A percentile compares a stretch with the other conserved stretches of the same genome.
These are phyloP conservation scores for Dissophora globulifera DNA, from an alignment of 192 early-diverging fungal genomes.

Conservation along the genomic window DNA sequence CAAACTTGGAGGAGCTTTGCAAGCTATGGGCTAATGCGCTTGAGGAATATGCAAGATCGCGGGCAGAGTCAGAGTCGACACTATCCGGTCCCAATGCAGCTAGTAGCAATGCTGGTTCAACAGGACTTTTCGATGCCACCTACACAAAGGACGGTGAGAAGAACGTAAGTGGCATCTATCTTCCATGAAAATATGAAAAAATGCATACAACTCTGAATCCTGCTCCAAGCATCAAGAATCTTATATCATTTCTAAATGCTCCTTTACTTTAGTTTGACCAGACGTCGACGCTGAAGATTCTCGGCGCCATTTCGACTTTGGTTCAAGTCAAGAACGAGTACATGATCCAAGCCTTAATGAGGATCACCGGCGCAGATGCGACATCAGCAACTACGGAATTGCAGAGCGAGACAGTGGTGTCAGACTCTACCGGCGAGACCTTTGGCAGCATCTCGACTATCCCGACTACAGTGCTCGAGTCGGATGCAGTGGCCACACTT, in stretches of 20 bases:
- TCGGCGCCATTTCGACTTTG: conserved; percentile 66
- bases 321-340: conserved; percentile 56
- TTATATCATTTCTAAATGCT: too few relatives aligned
- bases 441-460: too few relatives aligned
- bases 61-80: conserved; percentile 69
- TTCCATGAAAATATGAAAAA: neutral
- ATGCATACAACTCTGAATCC: too few relatives aligned
- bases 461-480: neutral
- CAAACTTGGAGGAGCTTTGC: conserved; percentile 62
- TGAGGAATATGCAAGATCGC: conserved; percentile 71
- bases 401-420: too few relatives aligned
- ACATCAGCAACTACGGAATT: neutral
- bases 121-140: conserved; percentile 64
- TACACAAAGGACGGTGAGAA: conserved; percentile 75
- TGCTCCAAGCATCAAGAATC: too few relatives aligned
- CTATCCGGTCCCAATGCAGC: conserved; percentile 8
- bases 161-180: conserved; percentile 59
- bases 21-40: conserved; percentile 72
- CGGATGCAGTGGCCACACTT: too few relatives aligned
- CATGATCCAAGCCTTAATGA: conserved; percentile 59
- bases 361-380: conserved; percentile 21
- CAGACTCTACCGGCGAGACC: too few relatives aligned
- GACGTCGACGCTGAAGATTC: conserved; percentile 65
- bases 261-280: conserved; percentile 60
- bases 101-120: neutral